These are phyloP conservation scores for Pichia phayaonensis DNA, from an alignment of 805 yeast species.

Conservation along the genomic window DNA sequence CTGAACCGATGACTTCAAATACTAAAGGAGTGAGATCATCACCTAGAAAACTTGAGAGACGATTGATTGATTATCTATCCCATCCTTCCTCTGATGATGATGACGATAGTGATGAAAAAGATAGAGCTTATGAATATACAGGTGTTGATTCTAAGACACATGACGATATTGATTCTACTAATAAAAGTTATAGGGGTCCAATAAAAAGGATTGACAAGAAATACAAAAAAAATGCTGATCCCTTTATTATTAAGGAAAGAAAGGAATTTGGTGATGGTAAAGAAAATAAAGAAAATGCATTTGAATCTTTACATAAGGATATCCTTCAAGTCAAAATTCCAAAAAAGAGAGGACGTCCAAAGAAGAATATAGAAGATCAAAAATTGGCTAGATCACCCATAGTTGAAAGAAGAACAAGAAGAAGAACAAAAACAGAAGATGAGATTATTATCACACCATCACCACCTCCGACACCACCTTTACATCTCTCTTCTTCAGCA, in stretches of 20 bases:
- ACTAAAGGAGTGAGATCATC: not conserved
- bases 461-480: not conserved
- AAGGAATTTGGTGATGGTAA: not conserved
- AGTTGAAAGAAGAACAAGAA: not conserved
- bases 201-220: not conserved
- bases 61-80: not conserved
- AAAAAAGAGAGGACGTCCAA: not conserved
- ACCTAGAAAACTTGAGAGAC: not conserved
- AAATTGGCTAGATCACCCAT: not conserved
- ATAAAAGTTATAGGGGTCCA: not conserved
- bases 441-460: not conserved
- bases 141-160: not conserved
- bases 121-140: not conserved
- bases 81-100: not conserved
- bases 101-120: not conserved
- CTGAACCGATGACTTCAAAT: conserved; percentile 7
- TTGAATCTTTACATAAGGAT: not conserved
- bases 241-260: not conserved
- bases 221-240: not conserved
- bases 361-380: not conserved
- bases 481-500: not conserved
- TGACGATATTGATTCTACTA: not conserved
- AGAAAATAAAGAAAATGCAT: not conserved
- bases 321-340: not conserved
- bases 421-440: not conserved